These are phyloP conservation scores for Coemansia sp. DNA, from an alignment of 192 early-diverging fungal species.

Conservation along the genomic window DNA sequence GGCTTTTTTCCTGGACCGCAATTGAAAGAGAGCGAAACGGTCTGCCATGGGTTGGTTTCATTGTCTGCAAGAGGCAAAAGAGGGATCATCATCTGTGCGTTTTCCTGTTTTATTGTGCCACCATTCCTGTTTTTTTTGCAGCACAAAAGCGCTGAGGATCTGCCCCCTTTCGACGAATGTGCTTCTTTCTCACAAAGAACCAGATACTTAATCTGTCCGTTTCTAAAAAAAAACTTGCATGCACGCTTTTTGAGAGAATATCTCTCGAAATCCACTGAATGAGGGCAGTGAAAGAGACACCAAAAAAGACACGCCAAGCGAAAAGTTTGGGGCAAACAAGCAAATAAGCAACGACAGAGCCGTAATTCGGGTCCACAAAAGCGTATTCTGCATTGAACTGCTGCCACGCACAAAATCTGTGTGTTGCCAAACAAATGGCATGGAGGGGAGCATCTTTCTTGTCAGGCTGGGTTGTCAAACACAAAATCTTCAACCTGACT, in stretches of 20 bases:
- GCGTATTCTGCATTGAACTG: not conserved
- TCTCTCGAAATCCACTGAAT: not conserved
- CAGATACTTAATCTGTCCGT: not conserved
- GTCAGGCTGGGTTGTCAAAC: not conserved
- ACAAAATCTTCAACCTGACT: not conserved
- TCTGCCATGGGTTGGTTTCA: too few species aligned
- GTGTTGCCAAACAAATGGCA: too few species aligned
- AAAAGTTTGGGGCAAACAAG: not conserved
- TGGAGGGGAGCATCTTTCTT: not conserved
- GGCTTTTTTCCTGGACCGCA: too few species aligned
- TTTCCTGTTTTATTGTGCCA: constrained; percentile 1
- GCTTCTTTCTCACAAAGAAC: not conserved
- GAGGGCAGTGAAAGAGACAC: not conserved
- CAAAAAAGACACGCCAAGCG: not conserved
- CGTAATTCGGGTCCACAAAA: not conserved
- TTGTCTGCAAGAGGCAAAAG: too few species aligned
- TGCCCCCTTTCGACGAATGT: not conserved
- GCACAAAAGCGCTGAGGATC: not conserved
- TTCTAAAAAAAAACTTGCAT: not conserved
- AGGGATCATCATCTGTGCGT: not conserved
- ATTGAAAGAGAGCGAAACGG: too few species aligned
- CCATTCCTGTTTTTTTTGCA: not conserved
- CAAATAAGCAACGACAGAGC: not conserved
- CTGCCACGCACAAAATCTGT: not conserved
- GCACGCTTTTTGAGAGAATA: not conserved